These are phyloP conservation scores for Pouteria campechiana DNA, from an alignment of 179 eudicot species.

Conservation along the genomic window DNA sequence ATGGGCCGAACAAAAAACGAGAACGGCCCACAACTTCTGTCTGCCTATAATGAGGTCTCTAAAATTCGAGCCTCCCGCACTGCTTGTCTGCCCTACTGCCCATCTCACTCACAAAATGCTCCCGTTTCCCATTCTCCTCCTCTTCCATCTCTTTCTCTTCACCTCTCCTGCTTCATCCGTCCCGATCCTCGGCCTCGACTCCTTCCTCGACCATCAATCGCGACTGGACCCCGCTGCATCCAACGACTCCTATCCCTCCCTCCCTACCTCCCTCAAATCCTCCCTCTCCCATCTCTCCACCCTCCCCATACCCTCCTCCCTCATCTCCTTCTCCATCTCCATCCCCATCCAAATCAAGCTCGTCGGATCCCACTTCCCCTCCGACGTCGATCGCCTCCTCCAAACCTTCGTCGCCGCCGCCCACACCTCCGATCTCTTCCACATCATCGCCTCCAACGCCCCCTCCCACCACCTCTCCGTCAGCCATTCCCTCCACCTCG, in stretches of 20 bases:
- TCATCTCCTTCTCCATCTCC: conserved; percentile 36
- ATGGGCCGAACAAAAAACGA: no score
- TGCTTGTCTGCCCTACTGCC: neutral
- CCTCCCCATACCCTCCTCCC: conserved; percentile 23
- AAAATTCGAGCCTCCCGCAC: neutral
- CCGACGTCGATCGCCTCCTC: conserved; percentile 32
- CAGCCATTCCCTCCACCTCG: conserved; percentile 25
- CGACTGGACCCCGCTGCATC: conserved; percentile 54
- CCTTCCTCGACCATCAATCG: conserved; percentile 51
- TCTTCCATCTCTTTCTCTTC: conserved; percentile 8
- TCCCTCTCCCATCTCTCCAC: conserved; percentile 19
- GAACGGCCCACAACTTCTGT: no score
- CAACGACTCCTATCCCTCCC: conserved; percentile 57
- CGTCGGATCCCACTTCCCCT: conserved; percentile 48
- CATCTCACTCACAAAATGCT: neutral
- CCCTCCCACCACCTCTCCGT: conserved; percentile 38
- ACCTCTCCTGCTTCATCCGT: conserved; percentile 12
- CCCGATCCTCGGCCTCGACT: conserved; percentile 51
- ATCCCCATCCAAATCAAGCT: conserved; percentile 55
- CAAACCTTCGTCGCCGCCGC: conserved; percentile 39
- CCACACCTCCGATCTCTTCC: conserved; percentile 33
- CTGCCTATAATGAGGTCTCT: neutral
- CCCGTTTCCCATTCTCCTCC: conserved; percentile 10
- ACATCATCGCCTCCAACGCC: conserved; percentile 16
- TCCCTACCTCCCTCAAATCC: conserved; percentile 38